Percentiles rank a stretch among this genome's conserved stretches.
Evolutionary conservation across 1,284 basidiomycete species (phyloP).

Genomic region (Phenoliferia sp.): DNA sequence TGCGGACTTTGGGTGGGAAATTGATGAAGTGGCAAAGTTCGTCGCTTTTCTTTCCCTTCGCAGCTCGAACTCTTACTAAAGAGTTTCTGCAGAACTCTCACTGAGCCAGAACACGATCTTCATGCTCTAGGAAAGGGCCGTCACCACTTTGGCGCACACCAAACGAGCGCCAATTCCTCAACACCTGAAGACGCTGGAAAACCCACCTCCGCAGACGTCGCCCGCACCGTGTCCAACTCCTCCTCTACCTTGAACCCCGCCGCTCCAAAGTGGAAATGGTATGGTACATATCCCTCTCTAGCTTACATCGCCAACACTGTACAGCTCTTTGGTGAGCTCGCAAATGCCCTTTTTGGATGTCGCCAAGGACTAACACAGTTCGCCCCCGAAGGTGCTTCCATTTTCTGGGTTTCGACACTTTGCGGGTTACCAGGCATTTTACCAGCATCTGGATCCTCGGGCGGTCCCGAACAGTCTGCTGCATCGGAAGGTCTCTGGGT

Average conservation of each 20-base stretch:
- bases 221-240: neutral
- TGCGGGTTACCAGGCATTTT: constrained; percentile 27
- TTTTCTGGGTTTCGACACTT: constrained; percentile 20
- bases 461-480: constrained; percentile 5
- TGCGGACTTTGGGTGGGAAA: constrained; percentile 15
- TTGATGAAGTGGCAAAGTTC: constrained; percentile 4
- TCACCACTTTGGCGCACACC: constrained; percentile 5
- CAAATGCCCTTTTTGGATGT: too few species aligned
- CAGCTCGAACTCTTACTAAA: neutral
- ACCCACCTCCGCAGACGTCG: neutral
- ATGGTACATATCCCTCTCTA: constrained; percentile 10
- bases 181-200: neutral
- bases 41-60: neutral
- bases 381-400: too few species aligned
- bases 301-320: constrained; percentile 25
- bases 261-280: constrained; percentile 18
- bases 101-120: neutral
- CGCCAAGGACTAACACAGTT: too few species aligned
- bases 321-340: constrained; percentile 27
- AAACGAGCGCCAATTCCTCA: neutral
- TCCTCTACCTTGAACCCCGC: neutral
- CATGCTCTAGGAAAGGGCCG: neutral
- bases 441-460: neutral
- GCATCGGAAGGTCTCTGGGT: constrained; percentile 13
- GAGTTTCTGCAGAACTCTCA: constrained; percentile 1